Conservation (phyloP, 1,139 yeast genomes). For the Pneumocystis carinii region DNA sequence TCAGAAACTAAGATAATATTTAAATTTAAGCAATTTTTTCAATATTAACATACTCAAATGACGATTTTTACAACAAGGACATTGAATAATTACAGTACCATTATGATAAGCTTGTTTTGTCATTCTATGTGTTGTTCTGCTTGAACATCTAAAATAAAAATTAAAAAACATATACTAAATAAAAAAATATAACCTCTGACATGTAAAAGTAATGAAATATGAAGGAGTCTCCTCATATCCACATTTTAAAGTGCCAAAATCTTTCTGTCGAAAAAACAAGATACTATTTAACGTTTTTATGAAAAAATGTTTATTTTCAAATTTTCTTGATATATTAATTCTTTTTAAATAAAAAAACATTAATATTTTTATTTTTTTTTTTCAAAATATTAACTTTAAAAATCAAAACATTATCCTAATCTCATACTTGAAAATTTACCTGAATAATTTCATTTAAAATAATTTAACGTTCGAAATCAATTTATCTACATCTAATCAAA, state of each 20-base stretch:
- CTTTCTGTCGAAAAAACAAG: neutral
- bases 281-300: neutral
- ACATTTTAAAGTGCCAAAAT: neutral
- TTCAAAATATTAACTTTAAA: neutral
- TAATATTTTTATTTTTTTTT: neutral
- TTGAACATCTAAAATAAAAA: conserved; percentile 34
- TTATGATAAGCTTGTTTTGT: conserved; percentile 79
- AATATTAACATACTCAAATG: conserved; percentile 77
- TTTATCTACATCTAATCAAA: neutral
- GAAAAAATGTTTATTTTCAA: neutral
- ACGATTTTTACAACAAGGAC: conserved; percentile 79
- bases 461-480: neutral
- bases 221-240: conserved; percentile 37
- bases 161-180: neutral
- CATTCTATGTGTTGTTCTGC: conserved; percentile 71
- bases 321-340: neutral
- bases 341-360: neutral
- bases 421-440: neutral
- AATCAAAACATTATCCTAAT: neutral
- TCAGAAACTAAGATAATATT: neutral
- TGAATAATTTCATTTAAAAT: neutral
- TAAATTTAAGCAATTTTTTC: neutral
- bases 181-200: conserved; percentile 36
- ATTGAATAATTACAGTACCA: conserved; percentile 80
- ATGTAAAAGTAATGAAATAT: conserved; percentile 79